Evolutionary conservation across 2,329 filamentous ascomycete genomes (phyloP).

Genomic region (Nemania serpens): DNA sequence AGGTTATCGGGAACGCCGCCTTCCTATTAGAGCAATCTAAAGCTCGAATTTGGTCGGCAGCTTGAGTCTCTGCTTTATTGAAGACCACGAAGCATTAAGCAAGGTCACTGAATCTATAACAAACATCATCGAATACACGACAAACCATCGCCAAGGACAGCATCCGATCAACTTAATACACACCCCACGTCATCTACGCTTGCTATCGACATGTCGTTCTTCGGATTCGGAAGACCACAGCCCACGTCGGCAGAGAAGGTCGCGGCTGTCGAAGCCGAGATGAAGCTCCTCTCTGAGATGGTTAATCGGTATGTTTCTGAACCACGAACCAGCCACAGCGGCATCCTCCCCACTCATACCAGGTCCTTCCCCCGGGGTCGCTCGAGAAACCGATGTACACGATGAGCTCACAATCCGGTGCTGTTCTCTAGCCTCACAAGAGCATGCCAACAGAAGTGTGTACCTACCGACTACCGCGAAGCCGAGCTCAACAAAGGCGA

Average conservation of each 20-base stretch:
- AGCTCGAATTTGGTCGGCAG: not conserved
- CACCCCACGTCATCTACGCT: not conserved
- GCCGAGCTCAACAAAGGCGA: constrained; percentile 98
- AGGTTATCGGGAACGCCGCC: constrained; percentile 35
- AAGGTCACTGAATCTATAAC: not conserved
- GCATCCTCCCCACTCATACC: not conserved
- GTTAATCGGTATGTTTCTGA: constrained; percentile 79
- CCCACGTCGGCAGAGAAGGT: constrained; percentile 97
- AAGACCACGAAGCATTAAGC: constrained; percentile 8
- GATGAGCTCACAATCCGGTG: constrained; percentile 26
- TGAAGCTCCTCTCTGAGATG: constrained; percentile 97
- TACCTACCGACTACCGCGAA: constrained; percentile 91
- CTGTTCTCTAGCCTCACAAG: constrained; percentile 69
- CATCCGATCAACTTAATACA: not conserved
- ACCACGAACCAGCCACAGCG: not conserved
- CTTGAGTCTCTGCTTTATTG: not conserved
- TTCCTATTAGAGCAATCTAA: constrained; percentile 26
- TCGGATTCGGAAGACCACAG: constrained; percentile 76
- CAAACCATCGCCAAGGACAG: not conserved
- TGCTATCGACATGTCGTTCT: constrained; percentile 66
- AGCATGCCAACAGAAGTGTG: constrained; percentile 92
- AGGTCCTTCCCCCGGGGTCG: not conserved
- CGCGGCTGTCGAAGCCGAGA: constrained; percentile 91
- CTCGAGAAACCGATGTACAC: not conserved
- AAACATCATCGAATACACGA: constrained; percentile 5